These are phyloP conservation scores for Lippia alba DNA, from an alignment of 305 asterid species.

Conservation along the genomic window DNA sequence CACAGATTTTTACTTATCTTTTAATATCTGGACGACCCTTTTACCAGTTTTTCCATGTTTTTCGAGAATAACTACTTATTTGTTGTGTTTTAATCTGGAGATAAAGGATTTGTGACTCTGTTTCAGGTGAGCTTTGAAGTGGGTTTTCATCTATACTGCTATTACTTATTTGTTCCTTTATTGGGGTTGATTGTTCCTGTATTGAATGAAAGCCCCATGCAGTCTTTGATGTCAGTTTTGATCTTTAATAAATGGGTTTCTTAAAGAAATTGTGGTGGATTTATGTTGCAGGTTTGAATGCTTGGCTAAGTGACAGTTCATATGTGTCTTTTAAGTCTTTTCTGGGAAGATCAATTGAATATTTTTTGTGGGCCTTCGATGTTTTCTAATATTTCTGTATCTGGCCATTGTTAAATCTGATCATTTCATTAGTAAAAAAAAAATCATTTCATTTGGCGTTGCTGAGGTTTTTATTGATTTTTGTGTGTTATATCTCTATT, in stretches of 20 bases:
- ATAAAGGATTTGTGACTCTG: conserved; percentile 29
- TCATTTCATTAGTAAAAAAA: too few relatives aligned
- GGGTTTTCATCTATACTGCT: not conserved
- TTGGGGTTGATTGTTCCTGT: conserved; percentile 13
- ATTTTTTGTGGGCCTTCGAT: not conserved
- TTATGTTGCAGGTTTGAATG: conserved; percentile 25
- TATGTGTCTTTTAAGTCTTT: conserved; percentile 4
- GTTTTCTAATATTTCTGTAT: too few relatives aligned
- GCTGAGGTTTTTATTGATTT: too few relatives aligned
- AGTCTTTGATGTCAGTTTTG: conserved; percentile 15
- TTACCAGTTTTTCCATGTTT: conserved; percentile 14
- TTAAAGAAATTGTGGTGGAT: not conserved
- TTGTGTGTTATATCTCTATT: not conserved
- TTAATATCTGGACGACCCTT: conserved; percentile 24
- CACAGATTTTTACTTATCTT: conserved; percentile 29
- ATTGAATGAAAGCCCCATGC: conserved; percentile 23
- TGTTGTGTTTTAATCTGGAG: conserved; percentile 2
- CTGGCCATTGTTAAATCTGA: too few relatives aligned
- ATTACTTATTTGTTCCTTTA: conserved; percentile 1
- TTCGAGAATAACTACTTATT: conserved; percentile 17
- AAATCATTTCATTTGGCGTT: too few relatives aligned
- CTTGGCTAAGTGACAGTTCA: conserved; percentile 5
- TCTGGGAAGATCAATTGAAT: conserved; percentile 12
- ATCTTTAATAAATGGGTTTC: conserved; percentile 17
- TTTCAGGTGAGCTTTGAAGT: conserved; percentile 36